These are phyloP conservation scores for Lipomyces spencermartinsiae DNA, from an alignment of 805 yeast species.

Conservation along the genomic window DNA sequence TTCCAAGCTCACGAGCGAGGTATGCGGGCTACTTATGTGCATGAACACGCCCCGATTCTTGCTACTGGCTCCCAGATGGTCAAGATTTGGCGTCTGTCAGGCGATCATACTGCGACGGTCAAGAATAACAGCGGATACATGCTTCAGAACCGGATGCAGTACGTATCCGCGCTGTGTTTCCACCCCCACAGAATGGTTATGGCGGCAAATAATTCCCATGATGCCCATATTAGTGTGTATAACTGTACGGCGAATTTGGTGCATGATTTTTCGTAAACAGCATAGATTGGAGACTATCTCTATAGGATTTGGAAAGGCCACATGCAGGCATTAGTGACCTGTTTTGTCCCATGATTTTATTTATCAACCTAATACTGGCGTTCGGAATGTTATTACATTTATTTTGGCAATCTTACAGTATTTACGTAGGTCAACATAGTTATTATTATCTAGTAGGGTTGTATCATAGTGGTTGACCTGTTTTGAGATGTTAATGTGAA, in stretches of 20 bases:
- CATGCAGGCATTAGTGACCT: background rate
- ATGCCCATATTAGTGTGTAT: constrained; percentile 70
- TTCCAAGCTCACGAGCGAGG: constrained; percentile 62
- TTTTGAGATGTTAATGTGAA: background rate
- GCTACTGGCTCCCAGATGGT: constrained; percentile 85
- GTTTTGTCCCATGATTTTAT: background rate
- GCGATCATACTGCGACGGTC: constrained; percentile 70
- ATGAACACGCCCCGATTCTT: constrained; percentile 95
- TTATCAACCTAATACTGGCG: background rate
- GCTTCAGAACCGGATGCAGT: constrained; percentile 49
- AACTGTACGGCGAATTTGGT: constrained; percentile 41
- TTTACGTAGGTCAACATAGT: background rate
- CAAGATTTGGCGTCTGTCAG: constrained; percentile 84
- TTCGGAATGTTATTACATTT: constrained; percentile 1
- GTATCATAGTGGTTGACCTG: background rate
- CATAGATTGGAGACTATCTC: background rate
- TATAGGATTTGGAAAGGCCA: background rate
- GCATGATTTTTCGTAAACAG: constrained; percentile 28
- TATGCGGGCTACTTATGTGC: constrained; percentile 77
- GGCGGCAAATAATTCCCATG: constrained; percentile 84
- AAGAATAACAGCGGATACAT: constrained; percentile 52
- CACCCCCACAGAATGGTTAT: constrained; percentile 96
- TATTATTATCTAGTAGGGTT: background rate
- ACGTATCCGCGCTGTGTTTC: constrained; percentile 70
- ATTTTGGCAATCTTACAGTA: background rate